Conservation (phyloP, 805 yeast species). For the Blastobotrys chiropterorum region DNA sequence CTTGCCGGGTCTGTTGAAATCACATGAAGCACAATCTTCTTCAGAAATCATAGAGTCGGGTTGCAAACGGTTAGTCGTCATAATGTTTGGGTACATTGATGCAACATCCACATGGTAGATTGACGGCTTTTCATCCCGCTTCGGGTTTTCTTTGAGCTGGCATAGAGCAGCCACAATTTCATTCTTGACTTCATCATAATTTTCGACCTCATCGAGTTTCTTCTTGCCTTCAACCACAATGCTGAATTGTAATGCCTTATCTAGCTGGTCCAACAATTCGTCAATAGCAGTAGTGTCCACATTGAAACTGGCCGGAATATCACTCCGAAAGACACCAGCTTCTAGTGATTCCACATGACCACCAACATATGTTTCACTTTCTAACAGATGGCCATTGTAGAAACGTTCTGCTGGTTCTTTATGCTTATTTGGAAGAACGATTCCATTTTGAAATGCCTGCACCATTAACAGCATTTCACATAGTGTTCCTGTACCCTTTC, state of each 20-base stretch:
- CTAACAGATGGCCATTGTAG: constrained; percentile 88
- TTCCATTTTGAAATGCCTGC: constrained; percentile 76
- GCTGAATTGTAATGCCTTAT: constrained; percentile 72
- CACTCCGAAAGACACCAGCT: constrained; percentile 96
- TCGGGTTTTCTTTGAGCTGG: constrained; percentile 57
- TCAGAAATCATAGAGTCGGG: constrained; percentile 97
- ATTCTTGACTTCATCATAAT: constrained; percentile 67
- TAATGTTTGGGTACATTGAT: constrained; percentile 98
- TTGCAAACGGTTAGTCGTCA: constrained; percentile 94
- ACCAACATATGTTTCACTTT: constrained; percentile 96
- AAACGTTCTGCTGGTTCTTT: constrained; percentile 91
- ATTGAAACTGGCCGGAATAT: constrained; percentile 65
- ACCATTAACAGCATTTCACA: constrained; percentile 97
- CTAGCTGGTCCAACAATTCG: constrained; percentile 66
- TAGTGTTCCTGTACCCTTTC: constrained; percentile 97
- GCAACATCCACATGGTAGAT: constrained; percentile 99
- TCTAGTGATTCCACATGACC: constrained; percentile 98
- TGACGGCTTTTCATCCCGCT: constrained; percentile 69
- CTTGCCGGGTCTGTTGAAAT: constrained; percentile 92
- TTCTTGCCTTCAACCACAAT: constrained; percentile 75
- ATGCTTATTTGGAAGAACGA: constrained; percentile 88
- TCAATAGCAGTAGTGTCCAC: constrained; percentile 80
- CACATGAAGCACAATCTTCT: constrained; percentile 95
- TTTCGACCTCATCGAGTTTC: constrained; percentile 67
- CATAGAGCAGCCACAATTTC: constrained; percentile 49